phyloP scores from a whole-genome alignment of 108 stramenopile species.

The Skeletonema tropicum region DNA sequence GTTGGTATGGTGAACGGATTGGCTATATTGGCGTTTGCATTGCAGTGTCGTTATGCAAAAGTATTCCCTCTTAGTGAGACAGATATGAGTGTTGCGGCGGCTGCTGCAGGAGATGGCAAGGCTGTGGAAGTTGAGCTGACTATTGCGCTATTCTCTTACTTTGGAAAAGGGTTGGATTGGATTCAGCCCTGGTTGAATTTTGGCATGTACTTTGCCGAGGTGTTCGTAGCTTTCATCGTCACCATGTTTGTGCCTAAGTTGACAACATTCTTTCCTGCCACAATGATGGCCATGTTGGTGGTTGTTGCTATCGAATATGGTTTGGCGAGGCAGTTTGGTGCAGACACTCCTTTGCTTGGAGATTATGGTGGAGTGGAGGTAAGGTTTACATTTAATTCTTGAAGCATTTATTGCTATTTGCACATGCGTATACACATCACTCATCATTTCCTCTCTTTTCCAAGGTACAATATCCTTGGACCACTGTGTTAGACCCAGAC shows the following conservation, averaged over 20 bases:
- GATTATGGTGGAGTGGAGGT: constrained; percentile 52
- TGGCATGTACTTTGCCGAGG: constrained; percentile 27
- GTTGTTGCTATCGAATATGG: constrained; percentile 36
- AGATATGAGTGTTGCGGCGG: constrained; percentile 14
- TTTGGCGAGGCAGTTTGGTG: constrained; percentile 40
- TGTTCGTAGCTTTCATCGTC: constrained; percentile 17
- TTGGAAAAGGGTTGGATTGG: constrained; percentile 42
- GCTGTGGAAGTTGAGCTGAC: constrained; percentile 32
- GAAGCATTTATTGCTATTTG: neutral
- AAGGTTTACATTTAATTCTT: constrained; percentile 3
- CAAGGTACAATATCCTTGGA: constrained; percentile 30
- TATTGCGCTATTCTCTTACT: constrained; percentile 32
- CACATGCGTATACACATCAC: neutral
- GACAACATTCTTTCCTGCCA: constrained; percentile 45
- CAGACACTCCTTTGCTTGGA: constrained; percentile 40
- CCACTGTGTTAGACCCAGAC: constrained; percentile 26
- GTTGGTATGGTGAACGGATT: constrained; percentile 67
- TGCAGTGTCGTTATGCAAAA: constrained; percentile 55
- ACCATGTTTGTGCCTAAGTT: constrained; percentile 34
- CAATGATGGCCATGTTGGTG: constrained; percentile 32
- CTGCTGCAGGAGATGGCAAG: constrained; percentile 12
- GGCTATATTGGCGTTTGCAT: constrained; percentile 47
- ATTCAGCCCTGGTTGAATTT: constrained; percentile 30
- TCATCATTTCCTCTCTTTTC: neutral
- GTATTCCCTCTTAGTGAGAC: constrained; percentile 32